These are phyloP conservation scores for Ophiocordyceps robertsii DNA, from an alignment of 2,329 filamentous ascomycete genomes.

Conservation along the genomic window DNA sequence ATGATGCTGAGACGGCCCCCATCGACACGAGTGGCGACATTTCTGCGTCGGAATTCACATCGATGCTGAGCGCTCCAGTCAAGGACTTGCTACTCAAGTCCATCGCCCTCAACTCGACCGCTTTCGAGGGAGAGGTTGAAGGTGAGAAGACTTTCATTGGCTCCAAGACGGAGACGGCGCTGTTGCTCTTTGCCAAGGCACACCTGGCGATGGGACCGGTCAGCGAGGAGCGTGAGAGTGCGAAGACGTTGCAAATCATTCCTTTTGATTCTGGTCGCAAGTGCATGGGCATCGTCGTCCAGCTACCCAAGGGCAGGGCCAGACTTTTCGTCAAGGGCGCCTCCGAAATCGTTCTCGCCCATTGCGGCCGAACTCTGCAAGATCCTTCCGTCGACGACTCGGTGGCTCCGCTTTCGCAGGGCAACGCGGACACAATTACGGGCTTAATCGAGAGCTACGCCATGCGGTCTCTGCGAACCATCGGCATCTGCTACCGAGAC, in stretches of 20 bases:
- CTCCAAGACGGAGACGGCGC: conserved; percentile 64
- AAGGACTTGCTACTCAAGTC: conserved; percentile 45
- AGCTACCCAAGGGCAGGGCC: conserved; percentile 34
- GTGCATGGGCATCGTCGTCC: conserved; percentile 51
- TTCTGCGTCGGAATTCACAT: conserved; percentile 30
- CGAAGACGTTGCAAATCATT: conserved; percentile 49
- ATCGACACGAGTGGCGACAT: conserved; percentile 21
- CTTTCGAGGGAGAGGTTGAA: conserved; percentile 62
- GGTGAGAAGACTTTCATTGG: conserved; percentile 55
- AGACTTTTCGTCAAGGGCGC: conserved; percentile 51
- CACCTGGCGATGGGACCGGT: conserved; percentile 55
- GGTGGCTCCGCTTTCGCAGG: conserved; percentile 30
- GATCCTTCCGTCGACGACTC: conserved; percentile 33
- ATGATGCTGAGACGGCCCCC: neutral
- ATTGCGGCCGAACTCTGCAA: conserved; percentile 38
- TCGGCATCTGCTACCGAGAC: conserved; percentile 72
- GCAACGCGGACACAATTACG: conserved; percentile 44
- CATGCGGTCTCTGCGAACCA: conserved; percentile 67
- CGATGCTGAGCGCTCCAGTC: conserved; percentile 29
- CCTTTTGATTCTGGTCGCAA: conserved; percentile 67
- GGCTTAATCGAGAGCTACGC: conserved; percentile 67
- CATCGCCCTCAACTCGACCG: conserved; percentile 55
- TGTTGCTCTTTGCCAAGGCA: conserved; percentile 55
- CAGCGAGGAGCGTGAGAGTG: conserved; percentile 47
- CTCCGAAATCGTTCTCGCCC: conserved; percentile 47